Percentiles rank a stretch among this genome's conserved stretches.
Conservation (phyloP, 1,284 basidiomycete species). For the Sphagnurus paluster region DNA sequence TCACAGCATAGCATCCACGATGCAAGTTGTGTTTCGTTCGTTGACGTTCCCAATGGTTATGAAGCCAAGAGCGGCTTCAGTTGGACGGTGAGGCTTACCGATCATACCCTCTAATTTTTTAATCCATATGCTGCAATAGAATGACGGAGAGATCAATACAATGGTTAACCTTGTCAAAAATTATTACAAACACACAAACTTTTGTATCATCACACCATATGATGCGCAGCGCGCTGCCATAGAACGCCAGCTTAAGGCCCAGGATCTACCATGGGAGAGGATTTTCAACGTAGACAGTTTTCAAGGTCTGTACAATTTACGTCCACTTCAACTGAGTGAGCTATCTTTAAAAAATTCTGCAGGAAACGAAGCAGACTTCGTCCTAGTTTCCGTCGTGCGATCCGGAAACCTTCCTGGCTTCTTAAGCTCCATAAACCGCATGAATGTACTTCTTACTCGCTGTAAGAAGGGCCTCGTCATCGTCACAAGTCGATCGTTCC, state of each 20-base stretch:
- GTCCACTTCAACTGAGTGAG: background rate
- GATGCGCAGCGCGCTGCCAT: constrained; percentile 50
- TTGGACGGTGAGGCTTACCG: constrained; percentile 38
- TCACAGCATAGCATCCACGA: constrained; percentile 34
- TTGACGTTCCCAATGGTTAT: constrained; percentile 42
- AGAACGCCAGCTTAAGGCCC: constrained; percentile 37
- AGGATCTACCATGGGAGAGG: constrained; percentile 38
- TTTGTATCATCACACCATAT: constrained; percentile 55
- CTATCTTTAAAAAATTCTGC: background rate
- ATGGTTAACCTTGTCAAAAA: constrained; percentile 41
- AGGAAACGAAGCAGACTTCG: constrained; percentile 46
- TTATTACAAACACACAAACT: constrained; percentile 37
- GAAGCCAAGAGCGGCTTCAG: constrained; percentile 43
- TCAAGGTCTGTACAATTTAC: constrained; percentile 39
- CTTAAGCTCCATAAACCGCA: constrained; percentile 35
- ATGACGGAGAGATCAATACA: constrained; percentile 38
- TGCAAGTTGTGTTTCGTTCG: constrained; percentile 37
- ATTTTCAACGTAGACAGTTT: constrained; percentile 58
- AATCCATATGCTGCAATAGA: constrained; percentile 30
- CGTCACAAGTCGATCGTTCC: constrained; percentile 37
- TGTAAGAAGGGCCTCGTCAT: constrained; percentile 44
- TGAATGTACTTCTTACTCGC: constrained; percentile 51
- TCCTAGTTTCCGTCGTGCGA: constrained; percentile 45
- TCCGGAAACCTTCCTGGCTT: constrained; percentile 40
- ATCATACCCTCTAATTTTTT: background rate